Evolutionary conservation across 148 eudicot species (phyloP), one percentile per base, ranked within the genome.

Genomic region (Fagopyrum homotropicum): DNA sequence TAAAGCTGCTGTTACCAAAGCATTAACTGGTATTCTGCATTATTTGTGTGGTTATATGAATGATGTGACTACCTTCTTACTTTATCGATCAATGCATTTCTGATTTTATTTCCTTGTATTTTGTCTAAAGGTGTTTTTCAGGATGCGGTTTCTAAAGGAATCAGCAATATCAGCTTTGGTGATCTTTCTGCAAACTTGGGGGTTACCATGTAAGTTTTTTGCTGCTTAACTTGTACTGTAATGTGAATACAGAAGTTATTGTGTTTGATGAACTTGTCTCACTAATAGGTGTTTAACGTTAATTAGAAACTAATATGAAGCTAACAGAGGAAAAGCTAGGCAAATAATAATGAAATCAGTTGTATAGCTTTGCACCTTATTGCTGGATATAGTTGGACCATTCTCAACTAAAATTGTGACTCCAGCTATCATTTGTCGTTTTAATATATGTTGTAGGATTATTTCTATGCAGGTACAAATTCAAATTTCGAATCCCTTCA

Each of bases 401-500:
- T 10, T 63, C 69, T 61, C 43, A 26, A 29, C 44, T 4, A n/a
- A 61, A 9, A 29, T 10, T 40, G n/a, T 35, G 71, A 70, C 43
- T 46, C 43, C 52, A 45, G 8, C 35, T 49, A 8, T 47, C 17
- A 9, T 17, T 45, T 45, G 52, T 49, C 19, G n/a, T 72, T n/a
- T 46, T 72, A 45, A 22, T 14, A 17, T 72, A 17, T 47, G 14
- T 22, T 46, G 6, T 3, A 7, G 19, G 40, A 40, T 45, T 46
- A 11, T 47, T 45, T 22, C 26, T 22, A 22, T 22, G 77, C 91
- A 94, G 98, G 98, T 94, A 90, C 83, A 90, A 91, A 75, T 91
- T 90, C 90, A 94, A 94, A 78, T 94, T 94, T 75, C 93, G 78
- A 40, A 94, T 94, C 79, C 98, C 98, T 80, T 90, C 97, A 29